phyloP scores from a whole-genome alignment of 1,284 basidiomycete species.

The Coriolopsis trogii region DNA sequence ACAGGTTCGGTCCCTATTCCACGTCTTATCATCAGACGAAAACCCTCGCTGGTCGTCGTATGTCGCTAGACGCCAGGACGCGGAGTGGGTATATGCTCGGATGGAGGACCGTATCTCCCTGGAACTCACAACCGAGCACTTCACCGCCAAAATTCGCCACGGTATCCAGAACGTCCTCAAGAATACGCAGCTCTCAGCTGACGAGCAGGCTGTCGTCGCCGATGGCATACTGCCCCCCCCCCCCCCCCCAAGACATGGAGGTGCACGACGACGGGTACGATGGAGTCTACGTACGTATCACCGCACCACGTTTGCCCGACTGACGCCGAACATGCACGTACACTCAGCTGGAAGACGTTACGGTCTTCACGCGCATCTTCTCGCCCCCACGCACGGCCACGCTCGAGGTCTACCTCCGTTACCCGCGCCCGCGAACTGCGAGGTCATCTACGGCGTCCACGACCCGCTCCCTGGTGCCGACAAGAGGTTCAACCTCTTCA shows the following conservation, averaged over 20 bases:
- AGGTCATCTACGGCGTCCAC: not conserved
- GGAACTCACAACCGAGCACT: not conserved
- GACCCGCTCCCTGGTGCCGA: not conserved
- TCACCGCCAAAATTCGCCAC: not conserved
- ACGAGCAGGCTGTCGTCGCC: not conserved
- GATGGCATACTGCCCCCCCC: constrained; percentile 2
- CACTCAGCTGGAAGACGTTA: constrained; percentile 10
- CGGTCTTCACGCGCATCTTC: constrained; percentile 10
- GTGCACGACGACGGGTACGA: not conserved
- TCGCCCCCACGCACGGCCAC: constrained; percentile 8
- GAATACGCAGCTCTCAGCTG: not conserved
- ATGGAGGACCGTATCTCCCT: too few relatives aligned
- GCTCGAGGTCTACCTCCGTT: constrained; percentile 16
- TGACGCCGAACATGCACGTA: not conserved
- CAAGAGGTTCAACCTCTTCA: not conserved
- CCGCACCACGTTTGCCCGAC: not conserved
- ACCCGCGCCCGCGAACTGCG: not conserved
- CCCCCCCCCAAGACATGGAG: constrained; percentile 1
- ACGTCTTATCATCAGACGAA: not conserved
- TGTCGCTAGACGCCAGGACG: constrained; percentile 1
- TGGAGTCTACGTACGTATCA: not conserved
- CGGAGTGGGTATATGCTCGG: not conserved
- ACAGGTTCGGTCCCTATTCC: constrained; percentile 1
- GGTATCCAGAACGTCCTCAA: not conserved
- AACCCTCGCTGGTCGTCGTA: constrained; percentile 1